These are phyloP conservation scores for Salix suchowensis DNA, from an alignment of 345 rosid species.

Conservation along the genomic window DNA sequence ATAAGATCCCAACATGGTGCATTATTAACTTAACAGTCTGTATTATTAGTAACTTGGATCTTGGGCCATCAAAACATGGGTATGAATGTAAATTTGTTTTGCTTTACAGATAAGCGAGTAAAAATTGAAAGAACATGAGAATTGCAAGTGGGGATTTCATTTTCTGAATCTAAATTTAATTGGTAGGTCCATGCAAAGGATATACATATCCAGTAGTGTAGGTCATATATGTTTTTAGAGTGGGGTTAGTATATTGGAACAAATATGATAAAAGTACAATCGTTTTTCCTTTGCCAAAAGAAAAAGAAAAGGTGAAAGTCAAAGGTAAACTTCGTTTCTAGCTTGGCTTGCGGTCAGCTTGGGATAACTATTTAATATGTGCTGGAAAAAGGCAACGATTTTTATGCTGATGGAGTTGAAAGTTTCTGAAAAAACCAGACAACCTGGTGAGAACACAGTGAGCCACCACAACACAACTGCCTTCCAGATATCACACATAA, in stretches of 20 bases:
- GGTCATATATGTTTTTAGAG: neutral
- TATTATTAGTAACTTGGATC: neutral
- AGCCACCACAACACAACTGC: neutral
- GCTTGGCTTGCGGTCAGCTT: neutral
- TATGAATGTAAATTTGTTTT: conserved; percentile 11
- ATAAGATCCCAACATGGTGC: conserved; percentile 2
- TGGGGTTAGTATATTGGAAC: neutral
- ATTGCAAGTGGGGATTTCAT: conserved; percentile 17
- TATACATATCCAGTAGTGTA: conserved; percentile 2
- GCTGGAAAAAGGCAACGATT: neutral
- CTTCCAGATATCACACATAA: conserved; percentile 1
- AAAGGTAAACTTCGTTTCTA: neutral
- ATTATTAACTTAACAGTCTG: neutral
- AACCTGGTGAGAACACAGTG: neutral
- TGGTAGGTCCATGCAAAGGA: conserved; percentile 21
- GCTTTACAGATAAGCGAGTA: conserved; percentile 27
- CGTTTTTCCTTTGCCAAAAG: neutral
- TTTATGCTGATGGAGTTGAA: neutral
- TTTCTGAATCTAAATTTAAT: conserved; percentile 22
- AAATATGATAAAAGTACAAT: neutral
- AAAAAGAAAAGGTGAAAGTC: neutral
- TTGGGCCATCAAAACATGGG: conserved; percentile 2
- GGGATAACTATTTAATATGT: neutral
- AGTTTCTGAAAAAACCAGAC: neutral
- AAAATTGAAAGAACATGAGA: conserved; percentile 14